Conservation (phyloP, 2,329 filamentous ascomycete species). For the Colletotrichum sp. region DNA sequence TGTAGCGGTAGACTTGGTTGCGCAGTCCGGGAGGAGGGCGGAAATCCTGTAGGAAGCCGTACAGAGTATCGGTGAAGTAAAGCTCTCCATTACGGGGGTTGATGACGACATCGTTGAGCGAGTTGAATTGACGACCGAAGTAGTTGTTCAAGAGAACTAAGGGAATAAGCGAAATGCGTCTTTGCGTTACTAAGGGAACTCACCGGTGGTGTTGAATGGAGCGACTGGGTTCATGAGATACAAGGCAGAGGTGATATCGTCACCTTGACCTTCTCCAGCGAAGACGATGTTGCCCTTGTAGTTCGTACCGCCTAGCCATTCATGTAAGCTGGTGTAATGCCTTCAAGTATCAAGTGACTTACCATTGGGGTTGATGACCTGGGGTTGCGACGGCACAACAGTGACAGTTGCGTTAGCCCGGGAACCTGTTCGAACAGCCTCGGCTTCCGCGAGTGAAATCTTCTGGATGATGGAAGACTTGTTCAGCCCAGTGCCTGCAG, state of each 20-base stretch:
- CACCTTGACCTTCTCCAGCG: conserved; percentile 55
- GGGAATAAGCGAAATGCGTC: fast-evolving
- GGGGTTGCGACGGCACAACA: conserved; percentile 48
- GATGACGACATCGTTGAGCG: conserved; percentile 62
- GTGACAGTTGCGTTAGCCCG: conserved; percentile 45
- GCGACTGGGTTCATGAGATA: conserved; percentile 47
- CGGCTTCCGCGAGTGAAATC: conserved; percentile 50
- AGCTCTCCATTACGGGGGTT: conserved; percentile 59
- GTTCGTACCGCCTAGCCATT: conserved; percentile 49
- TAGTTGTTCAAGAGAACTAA: conserved; percentile 61
- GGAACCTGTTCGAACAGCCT: conserved; percentile 39
- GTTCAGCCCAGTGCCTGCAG: conserved; percentile 53
- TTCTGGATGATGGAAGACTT: conserved; percentile 58
- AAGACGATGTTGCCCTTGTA: conserved; percentile 55
- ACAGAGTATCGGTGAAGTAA: conserved; percentile 69
- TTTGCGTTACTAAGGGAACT: neutral
- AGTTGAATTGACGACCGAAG: conserved; percentile 65
- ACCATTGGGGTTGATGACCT: conserved; percentile 58
- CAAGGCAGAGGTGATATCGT: conserved; percentile 40
- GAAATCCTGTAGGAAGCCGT: conserved; percentile 65
- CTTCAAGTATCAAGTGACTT: neutral
- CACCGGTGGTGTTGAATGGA: conserved; percentile 57
- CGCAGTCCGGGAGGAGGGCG: conserved; percentile 56
- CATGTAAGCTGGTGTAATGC: neutral
- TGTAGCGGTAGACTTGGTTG: conserved; percentile 64